Evolutionary conservation across 495 filamentous ascomycete genomes (phyloP).

Genomic region (Lasiosphaeria hispida): DNA sequence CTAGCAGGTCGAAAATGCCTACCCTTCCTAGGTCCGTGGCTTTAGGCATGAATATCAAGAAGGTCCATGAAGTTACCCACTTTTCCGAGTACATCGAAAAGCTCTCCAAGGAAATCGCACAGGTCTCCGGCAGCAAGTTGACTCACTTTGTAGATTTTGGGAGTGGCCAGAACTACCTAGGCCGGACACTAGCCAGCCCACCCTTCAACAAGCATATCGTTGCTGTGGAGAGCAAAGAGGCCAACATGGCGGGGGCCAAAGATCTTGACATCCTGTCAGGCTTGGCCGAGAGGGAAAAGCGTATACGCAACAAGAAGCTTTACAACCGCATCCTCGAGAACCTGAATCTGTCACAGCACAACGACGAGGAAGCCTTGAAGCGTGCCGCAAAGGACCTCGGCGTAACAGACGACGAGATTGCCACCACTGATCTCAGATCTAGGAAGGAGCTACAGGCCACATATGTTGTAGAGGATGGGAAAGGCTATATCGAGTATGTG

Average conservation of each 20-base stretch:
- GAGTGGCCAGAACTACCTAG: conserved; percentile 93
- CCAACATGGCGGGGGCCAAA: conserved; percentile 82
- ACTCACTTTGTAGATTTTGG: conserved; percentile 95
- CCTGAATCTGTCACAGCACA: conserved; percentile 34
- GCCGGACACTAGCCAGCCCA: conserved; percentile 76
- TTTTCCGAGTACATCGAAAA: conserved; percentile 56
- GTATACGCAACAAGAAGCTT: conserved; percentile 73
- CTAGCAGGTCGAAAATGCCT: conserved; percentile 38
- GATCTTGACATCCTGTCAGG: conserved; percentile 75
- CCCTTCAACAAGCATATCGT: conserved; percentile 85
- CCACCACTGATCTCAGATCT: conserved; percentile 45
- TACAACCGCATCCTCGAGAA: conserved; percentile 50
- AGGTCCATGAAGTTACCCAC: conserved; percentile 82
- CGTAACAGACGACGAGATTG: conserved; percentile 34
- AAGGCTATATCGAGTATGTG: conserved; percentile 68
- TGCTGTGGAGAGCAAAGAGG: conserved; percentile 82
- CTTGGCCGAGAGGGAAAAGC: conserved; percentile 62
- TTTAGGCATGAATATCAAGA: conserved; percentile 94
- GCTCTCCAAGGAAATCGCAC: conserved; percentile 51
- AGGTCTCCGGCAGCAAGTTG: conserved; percentile 46
- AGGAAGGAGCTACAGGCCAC: conserved; percentile 43
- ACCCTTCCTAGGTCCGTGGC: conserved; percentile 66
- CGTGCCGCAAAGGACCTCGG: conserved; percentile 37
- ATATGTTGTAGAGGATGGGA: conserved; percentile 52
- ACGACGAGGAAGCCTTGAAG: conserved; percentile 41